Percentiles rank a stretch among this genome's conserved stretches.
phyloP scores from a whole-genome alignment of 139 green algal genomes.

The Volvox reticuliferus region DNA sequence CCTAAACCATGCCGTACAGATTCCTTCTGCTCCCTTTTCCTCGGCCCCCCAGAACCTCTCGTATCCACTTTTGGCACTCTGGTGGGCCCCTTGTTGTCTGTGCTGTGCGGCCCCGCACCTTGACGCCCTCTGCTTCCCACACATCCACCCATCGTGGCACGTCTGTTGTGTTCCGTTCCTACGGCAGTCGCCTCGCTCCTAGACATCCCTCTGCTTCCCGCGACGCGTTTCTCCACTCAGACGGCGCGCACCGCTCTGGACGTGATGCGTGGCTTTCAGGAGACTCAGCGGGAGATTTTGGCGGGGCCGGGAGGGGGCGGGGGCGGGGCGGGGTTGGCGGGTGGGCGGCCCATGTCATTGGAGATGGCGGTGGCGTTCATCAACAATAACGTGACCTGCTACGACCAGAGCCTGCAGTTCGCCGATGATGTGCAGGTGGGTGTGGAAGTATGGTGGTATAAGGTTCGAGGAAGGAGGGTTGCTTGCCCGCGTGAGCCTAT shows the following conservation, averaged over 20 bases:
- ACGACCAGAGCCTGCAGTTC: constrained; percentile 85
- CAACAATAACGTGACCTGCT: constrained; percentile 90
- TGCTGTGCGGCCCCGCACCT: no score
- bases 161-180: no score
- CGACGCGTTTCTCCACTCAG: background rate
- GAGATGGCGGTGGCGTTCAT: constrained; percentile 80
- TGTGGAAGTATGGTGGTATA: constrained; percentile 1
- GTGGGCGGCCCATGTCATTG: constrained; percentile 50
- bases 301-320: background rate
- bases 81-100: no score
- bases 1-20: no score
- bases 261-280: constrained; percentile 52
- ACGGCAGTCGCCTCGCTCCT: no score
- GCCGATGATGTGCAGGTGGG: constrained; percentile 72
- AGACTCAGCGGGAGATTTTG: constrained; percentile 49
- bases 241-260: background rate
- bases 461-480: constrained; percentile 5
- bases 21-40: no score
- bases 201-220: no score
- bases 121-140: no score
- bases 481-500: no score
- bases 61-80: background rate
- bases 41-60: no score
- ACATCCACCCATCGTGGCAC: no score
- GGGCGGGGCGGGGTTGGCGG: background rate